A percentile compares a stretch with the other conserved stretches of the same genome.
Conservation (phyloP, 371 early-diverging fungal species). For the Polyrhizophydium stewartii region DNA sequence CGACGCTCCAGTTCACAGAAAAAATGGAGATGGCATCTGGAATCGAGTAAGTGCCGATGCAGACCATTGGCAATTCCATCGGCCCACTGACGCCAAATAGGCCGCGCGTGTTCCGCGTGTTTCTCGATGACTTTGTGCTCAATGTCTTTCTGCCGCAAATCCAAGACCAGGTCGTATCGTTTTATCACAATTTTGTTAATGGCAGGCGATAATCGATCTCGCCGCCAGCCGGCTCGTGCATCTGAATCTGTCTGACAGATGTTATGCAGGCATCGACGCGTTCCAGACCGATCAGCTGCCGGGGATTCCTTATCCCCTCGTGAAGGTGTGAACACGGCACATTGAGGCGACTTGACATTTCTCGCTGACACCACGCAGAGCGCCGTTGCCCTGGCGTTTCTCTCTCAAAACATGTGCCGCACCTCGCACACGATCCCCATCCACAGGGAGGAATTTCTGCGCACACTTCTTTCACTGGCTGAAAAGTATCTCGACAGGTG, state of each 20-base stretch:
- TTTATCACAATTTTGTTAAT: conserved; percentile 61
- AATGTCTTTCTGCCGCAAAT: conserved; percentile 72
- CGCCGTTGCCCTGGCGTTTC: conserved; percentile 53
- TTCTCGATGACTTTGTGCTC: conserved; percentile 74
- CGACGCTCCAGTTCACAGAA: conserved; percentile 60
- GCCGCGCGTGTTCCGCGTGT: conserved; percentile 59
- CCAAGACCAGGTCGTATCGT: conserved; percentile 64
- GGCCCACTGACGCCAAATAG: too few species aligned
- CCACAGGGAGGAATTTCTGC: conserved; percentile 72
- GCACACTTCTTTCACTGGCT: conserved; percentile 70
- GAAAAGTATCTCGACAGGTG: conserved; percentile 76
- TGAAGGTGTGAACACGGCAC: conserved; percentile 25
- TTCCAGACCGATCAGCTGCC: conserved; percentile 36
- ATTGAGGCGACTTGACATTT: not conserved
- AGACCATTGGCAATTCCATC: too few species aligned
- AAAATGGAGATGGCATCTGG: conserved; percentile 41
- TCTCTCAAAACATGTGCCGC: conserved; percentile 64
- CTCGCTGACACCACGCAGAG: conserved; percentile 41
- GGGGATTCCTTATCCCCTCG: conserved; percentile 29
- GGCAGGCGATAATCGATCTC: conserved; percentile 36
- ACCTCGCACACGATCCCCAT: conserved; percentile 70
- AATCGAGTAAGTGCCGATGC: conserved; percentile 9
- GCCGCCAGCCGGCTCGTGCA: not conserved
- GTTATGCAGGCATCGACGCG: conserved; percentile 34
- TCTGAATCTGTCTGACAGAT: not conserved